Evolutionary conservation across 495 filamentous ascomycete species (phyloP).

Genomic region (Hyaloscypha hepaticicola): DNA sequence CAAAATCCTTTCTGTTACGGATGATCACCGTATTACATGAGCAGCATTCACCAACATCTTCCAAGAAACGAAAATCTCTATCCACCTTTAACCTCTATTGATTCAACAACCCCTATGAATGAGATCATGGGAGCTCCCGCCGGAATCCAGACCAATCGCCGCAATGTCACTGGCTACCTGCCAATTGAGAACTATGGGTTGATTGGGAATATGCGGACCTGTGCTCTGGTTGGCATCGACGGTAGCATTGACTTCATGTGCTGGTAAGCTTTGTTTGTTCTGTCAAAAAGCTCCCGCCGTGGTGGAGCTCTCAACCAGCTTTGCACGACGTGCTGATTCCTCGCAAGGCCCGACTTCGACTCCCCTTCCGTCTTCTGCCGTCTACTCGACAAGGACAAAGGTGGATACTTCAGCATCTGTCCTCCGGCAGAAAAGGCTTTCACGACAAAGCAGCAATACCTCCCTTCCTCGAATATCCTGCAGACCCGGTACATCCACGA

Average conservation of each 20-base stretch:
- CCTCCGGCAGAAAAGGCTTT: slow-evolving; percentile 44
- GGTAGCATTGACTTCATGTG: slow-evolving; percentile 76
- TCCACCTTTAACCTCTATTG: background rate
- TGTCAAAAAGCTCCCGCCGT: background rate
- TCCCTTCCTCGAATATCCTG: slow-evolving; percentile 68
- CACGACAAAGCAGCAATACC: slow-evolving; percentile 69
- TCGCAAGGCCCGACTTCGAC: slow-evolving; percentile 64
- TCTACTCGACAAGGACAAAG: slow-evolving; percentile 67
- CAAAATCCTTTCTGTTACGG: too few relatives aligned
- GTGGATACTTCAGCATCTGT: slow-evolving; percentile 66
- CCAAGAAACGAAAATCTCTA: background rate
- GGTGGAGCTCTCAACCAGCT: background rate
- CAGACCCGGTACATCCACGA: slow-evolving; percentile 71
- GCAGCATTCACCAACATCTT: background rate
- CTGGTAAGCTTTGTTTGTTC: slow-evolving; percentile 45
- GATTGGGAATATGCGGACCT: slow-evolving; percentile 77
- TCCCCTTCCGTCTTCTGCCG: slow-evolving; percentile 66
- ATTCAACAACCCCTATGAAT: background rate
- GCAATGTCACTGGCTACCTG: slow-evolving; percentile 45
- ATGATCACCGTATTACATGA: too few relatives aligned
- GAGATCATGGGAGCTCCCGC: slow-evolving; percentile 16
- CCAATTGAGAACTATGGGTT: slow-evolving; percentile 75
- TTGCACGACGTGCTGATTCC: slow-evolving; percentile 1
- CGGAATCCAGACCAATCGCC: slow-evolving; percentile 14
- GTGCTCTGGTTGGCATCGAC: slow-evolving; percentile 67